Evolutionary conservation across 1,284 basidiomycete species (phyloP).

Genomic region (Cutaneotrichosporon sp.): DNA sequence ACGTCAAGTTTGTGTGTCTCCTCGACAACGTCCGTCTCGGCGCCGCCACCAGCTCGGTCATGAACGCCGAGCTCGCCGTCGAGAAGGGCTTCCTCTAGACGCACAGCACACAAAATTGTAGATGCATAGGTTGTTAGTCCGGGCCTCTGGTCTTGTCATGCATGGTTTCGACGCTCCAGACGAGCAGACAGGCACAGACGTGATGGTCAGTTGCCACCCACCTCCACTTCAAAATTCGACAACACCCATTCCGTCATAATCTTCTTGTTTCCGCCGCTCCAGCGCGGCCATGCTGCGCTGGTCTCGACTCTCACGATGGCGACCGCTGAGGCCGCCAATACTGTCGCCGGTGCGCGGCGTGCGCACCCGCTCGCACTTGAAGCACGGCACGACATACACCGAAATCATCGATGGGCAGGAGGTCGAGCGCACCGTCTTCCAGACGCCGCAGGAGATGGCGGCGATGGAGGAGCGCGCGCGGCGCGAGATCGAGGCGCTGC

Average conservation of each 20-base stretch:
- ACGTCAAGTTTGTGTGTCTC: constrained; percentile 94
- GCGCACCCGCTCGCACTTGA: not conserved
- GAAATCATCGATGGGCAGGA: not conserved
- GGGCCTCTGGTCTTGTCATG: not conserved
- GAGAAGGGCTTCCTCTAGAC: constrained; percentile 66
- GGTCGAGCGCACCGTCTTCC: not conserved
- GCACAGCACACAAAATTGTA: not conserved
- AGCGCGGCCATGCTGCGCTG: constrained; percentile 11
- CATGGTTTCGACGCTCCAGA: too few relatives aligned
- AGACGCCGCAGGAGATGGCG: not conserved
- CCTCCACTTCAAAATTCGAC: constrained; percentile 2
- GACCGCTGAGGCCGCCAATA: not conserved
- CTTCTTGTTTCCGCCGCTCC: too few relatives aligned
- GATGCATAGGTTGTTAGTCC: constrained; percentile 2
- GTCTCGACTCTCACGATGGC: constrained; percentile 3
- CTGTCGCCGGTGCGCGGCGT: not conserved
- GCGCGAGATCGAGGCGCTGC: not conserved
- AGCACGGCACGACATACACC: not conserved
- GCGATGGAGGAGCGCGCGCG: not conserved
- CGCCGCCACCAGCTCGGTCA: constrained; percentile 94
- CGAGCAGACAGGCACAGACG: not conserved
- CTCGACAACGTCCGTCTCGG: constrained; percentile 96
- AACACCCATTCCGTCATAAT: too few relatives aligned
- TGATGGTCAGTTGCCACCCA: constrained; percentile 1
- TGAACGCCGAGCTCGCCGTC: constrained; percentile 95